A percentile compares a stretch with the other conserved stretches of the same genome.
Conservation (phyloP, 2,329 filamentous ascomycete genomes). For the Curvularia sp. region DNA sequence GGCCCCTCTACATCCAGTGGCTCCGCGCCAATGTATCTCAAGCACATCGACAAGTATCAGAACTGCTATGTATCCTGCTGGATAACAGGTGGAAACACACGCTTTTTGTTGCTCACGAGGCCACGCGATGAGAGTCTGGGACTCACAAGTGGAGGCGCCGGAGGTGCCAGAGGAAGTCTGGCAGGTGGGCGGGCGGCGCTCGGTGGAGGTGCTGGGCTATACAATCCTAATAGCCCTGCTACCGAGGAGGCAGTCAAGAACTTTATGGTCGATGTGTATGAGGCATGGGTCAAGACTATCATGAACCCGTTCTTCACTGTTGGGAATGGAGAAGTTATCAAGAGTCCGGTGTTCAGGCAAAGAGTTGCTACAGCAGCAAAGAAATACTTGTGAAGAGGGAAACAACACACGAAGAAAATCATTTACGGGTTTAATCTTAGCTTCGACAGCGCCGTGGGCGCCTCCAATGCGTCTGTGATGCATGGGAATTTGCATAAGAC, state of each 20-base stretch:
- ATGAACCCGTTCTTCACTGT: conserved; percentile 96
- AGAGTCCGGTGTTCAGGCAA: conserved; percentile 83
- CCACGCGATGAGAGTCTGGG: conserved; percentile 59
- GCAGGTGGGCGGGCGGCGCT: conserved; percentile 42
- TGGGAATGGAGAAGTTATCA: conserved; percentile 84
- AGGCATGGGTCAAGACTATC: conserved; percentile 93
- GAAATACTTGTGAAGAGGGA: conserved; percentile 74
- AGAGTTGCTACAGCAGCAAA: conserved; percentile 86
- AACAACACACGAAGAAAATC: background rate
- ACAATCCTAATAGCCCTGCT: conserved; percentile 84
- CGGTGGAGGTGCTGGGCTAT: conserved; percentile 55
- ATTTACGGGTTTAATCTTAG: background rate
- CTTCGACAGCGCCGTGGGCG: background rate
- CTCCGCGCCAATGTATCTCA: conserved; percentile 76
- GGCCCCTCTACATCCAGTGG: conserved; percentile 54
- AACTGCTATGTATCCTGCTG: conserved; percentile 95
- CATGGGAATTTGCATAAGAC: background rate
- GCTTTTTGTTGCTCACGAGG: conserved; percentile 93
- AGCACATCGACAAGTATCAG: conserved; percentile 95
- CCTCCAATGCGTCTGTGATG: background rate
- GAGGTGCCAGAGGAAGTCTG: conserved; percentile 40
- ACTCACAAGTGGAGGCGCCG: conserved; percentile 24
- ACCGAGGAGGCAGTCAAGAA: conserved; percentile 95
- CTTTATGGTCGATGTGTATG: conserved; percentile 95
- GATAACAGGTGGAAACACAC: conserved; percentile 88